phyloP scores from a whole-genome alignment of 192 early-diverging fungal genomes.

The Backusella liffmaniae region DNA sequence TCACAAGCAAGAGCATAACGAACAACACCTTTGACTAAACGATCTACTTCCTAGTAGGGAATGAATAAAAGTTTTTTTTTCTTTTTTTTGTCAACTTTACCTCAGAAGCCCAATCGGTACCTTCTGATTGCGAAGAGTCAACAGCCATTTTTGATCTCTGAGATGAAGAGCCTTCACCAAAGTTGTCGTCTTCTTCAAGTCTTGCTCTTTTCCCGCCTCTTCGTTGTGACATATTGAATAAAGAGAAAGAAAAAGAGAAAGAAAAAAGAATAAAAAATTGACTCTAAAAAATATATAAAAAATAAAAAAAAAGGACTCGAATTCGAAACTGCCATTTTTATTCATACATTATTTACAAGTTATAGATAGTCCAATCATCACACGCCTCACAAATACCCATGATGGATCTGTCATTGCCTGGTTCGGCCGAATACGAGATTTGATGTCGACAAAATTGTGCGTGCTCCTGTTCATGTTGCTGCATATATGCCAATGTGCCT shows the following conservation, averaged over 20 bases:
- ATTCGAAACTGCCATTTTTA: neutral
- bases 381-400: slow-evolving; percentile 1
- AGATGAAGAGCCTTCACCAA: neutral
- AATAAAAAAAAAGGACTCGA: neutral
- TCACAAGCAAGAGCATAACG: slow-evolving; percentile 59
- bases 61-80: neutral
- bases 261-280: neutral
- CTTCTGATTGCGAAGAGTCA: neutral
- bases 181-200: neutral
- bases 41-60: slow-evolving; percentile 46
- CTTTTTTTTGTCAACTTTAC: neutral
- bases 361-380: slow-evolving; percentile 5
- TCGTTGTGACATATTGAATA: neutral
- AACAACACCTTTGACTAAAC: slow-evolving; percentile 61
- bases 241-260: neutral
- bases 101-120: neutral
- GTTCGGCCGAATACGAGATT: neutral
- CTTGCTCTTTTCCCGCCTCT: neutral
- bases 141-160: neutral
- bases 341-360: neutral
- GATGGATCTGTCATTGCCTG: neutral
- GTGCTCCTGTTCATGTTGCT: neutral
- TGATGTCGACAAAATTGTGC: neutral
- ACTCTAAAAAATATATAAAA: too few species aligned
- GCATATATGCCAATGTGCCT: neutral